Evolutionary conservation across 805 yeast genomes (phyloP).

Genomic region (Ogataea ramenticola): DNA sequence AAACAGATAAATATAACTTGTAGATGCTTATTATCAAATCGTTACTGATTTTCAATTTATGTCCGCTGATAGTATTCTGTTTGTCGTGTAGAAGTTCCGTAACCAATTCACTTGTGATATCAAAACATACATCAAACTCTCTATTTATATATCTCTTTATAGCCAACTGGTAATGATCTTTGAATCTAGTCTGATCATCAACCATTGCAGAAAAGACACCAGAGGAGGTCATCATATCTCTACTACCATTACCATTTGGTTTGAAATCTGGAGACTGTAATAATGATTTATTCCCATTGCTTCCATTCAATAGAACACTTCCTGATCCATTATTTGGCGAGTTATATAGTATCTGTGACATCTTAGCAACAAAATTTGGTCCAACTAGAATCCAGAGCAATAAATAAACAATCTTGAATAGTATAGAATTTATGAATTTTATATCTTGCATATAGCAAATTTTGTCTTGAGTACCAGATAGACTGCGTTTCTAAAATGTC

Average conservation of each 20-base stretch:
- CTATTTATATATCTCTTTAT: conserved; percentile 33
- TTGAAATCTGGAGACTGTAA: background rate
- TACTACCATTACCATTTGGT: background rate
- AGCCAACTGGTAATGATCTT: conserved; percentile 29
- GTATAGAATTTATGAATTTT: background rate
- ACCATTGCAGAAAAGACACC: background rate
- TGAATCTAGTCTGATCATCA: conserved; percentile 10
- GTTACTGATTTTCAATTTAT: conserved; percentile 1
- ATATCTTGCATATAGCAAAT: background rate
- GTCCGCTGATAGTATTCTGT: background rate
- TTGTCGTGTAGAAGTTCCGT: conserved; percentile 6
- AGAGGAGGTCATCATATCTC: background rate
- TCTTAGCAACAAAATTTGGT: background rate
- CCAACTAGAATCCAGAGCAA: conserved; percentile 1
- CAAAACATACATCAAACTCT: conserved; percentile 23
- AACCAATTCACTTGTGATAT: conserved; percentile 14
- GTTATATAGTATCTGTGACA: conserved; percentile 1
- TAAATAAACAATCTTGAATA: background rate
- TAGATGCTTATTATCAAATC: conserved; percentile 13
- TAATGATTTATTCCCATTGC: background rate
- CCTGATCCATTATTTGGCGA: background rate
- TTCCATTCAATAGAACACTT: background rate
- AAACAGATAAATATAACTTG: conserved; percentile 21
- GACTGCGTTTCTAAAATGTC: too few species aligned
- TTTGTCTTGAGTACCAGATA: too few species aligned